These are phyloP conservation scores for Xylaria scruposa DNA, from an alignment of 495 filamentous ascomycete genomes.

Conservation along the genomic window DNA sequence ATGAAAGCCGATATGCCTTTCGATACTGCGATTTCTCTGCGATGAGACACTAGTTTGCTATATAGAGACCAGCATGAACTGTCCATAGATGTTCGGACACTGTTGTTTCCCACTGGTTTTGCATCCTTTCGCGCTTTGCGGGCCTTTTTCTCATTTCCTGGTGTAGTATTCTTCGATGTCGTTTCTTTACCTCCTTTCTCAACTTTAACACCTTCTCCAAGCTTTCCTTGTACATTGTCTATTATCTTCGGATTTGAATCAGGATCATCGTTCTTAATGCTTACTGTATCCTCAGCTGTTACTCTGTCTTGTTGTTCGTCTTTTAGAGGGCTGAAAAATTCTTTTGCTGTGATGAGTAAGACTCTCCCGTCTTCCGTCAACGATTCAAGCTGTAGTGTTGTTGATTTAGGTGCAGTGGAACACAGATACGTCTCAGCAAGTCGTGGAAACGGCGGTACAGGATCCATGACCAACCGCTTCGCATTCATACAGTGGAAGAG, in stretches of 20 bases:
- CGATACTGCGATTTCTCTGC: not conserved
- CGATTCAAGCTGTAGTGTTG: constrained; percentile 23
- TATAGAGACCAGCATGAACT: constrained; percentile 18
- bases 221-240: not conserved
- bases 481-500: constrained; percentile 67
- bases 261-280: not conserved
- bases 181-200: too few relatives aligned
- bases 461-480: constrained; percentile 62
- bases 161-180: not conserved
- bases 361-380: not conserved
- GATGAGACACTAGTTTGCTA: constrained; percentile 20
- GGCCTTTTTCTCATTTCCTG: not conserved
- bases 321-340: not conserved
- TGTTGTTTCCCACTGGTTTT: not conserved
- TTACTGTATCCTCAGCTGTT: not conserved
- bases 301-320: not conserved
- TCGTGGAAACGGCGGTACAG: constrained; percentile 66
- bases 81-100: not conserved
- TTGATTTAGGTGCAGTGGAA: not conserved
- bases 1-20: not conserved
- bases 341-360: constrained; percentile 1
- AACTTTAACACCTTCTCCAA: not conserved
- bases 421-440: constrained; percentile 58
- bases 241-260: not conserved
- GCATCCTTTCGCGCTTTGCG: not conserved